phyloP scores from a whole-genome alignment of 2,329 filamentous ascomycete genomes.

The Elsinoe fawcettii region DNA sequence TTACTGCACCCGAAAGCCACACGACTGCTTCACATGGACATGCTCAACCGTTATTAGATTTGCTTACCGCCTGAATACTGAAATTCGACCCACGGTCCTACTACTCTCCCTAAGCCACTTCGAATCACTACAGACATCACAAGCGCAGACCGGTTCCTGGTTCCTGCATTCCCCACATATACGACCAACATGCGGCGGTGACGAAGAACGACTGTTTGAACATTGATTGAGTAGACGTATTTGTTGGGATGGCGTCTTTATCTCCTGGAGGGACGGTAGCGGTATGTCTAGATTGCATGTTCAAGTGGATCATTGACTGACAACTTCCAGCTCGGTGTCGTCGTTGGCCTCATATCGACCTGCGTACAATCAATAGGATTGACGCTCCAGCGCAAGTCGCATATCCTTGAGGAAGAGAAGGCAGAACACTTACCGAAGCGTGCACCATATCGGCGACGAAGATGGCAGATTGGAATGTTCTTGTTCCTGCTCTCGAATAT shows the following conservation, averaged over 20 bases:
- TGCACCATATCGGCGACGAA: slow-evolving; percentile 78
- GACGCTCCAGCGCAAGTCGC: slow-evolving; percentile 94
- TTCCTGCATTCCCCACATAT: slow-evolving; percentile 9
- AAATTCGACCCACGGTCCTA: neutral
- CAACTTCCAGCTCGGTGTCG: slow-evolving; percentile 59
- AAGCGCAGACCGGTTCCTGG: slow-evolving; percentile 11
- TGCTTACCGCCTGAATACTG: slow-evolving; percentile 5
- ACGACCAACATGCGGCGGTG: slow-evolving; percentile 1
- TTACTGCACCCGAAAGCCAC: slow-evolving; percentile 5
- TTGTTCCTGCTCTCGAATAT: slow-evolving; percentile 96
- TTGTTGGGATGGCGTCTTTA: slow-evolving; percentile 17
- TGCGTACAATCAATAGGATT: slow-evolving; percentile 91
- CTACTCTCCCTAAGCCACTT: neutral
- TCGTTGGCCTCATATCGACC: slow-evolving; percentile 88
- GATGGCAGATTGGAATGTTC: slow-evolving; percentile 94
- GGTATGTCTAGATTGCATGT: slow-evolving; percentile 11
- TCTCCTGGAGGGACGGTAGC: slow-evolving; percentile 19
- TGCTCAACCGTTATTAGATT: slow-evolving; percentile 10
- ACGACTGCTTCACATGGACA: slow-evolving; percentile 1
- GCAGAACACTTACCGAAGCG: slow-evolving; percentile 66
- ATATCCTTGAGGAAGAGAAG: slow-evolving; percentile 96
- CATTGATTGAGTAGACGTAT: neutral
- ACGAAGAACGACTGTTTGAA: neutral
- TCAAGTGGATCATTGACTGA: neutral
- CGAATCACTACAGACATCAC: neutral